These are phyloP conservation scores for Fusarium nelsonii DNA, from an alignment of 2,329 filamentous ascomycete genomes.

Conservation along the genomic window DNA sequence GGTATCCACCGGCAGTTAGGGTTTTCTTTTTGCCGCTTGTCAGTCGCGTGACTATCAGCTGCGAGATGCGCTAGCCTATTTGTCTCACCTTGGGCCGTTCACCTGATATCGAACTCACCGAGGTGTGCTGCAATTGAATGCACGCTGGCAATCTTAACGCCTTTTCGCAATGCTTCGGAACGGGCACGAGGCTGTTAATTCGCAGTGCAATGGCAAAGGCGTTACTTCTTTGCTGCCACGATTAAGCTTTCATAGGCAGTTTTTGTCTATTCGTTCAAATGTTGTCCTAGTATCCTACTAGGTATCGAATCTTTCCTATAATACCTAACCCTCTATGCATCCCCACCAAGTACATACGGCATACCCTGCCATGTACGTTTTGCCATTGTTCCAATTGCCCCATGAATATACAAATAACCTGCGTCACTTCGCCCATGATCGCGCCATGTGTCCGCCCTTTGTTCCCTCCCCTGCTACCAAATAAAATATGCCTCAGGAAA, in stretches of 20 bases:
- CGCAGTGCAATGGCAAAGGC: too few species aligned
- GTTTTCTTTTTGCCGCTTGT: neutral
- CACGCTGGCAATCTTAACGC: too few species aligned
- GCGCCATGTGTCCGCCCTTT: conserved; percentile 26
- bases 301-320: conserved; percentile 8
- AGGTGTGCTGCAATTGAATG: neutral
- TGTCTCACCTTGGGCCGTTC: conserved; percentile 3
- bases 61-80: neutral
- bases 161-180: too few species aligned
- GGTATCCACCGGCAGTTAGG: conserved; percentile 19
- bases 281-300: conserved; percentile 18
- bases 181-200: too few species aligned
- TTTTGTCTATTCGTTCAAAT: conserved; percentile 42
- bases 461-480: conserved; percentile 1
- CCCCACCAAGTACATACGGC: conserved; percentile 19
- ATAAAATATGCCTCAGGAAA: conserved; percentile 13
- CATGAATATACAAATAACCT: conserved; percentile 40
- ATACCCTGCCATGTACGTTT: neutral
- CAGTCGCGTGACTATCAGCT: conserved; percentile 11
- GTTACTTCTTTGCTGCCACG: too few species aligned
- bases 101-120: conserved; percentile 18
- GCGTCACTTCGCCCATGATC: conserved; percentile 16
- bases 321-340: conserved; percentile 18
- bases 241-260: neutral
- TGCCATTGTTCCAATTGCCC: conserved; percentile 13